A percentile compares a stretch with the other conserved stretches of the same genome.
Evolutionary conservation across 1,139 yeast genomes (phyloP).

Genomic region (Candida glucosophila): DNA sequence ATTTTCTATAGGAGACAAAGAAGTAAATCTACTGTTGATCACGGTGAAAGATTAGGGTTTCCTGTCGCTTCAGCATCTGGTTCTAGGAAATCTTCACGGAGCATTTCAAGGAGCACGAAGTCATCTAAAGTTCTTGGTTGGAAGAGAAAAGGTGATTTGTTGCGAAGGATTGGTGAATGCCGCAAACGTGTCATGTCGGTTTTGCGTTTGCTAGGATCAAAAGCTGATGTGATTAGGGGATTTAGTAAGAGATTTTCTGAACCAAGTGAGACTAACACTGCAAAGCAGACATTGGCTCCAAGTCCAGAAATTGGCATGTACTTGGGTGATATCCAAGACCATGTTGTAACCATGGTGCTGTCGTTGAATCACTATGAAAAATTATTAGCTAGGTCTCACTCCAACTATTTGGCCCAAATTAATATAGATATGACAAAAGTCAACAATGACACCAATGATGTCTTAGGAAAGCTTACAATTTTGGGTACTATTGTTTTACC

Average conservation of each 20-base stretch:
- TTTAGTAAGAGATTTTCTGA: slow-evolving; percentile 88
- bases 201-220: slow-evolving; percentile 73
- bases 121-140: slow-evolving; percentile 61
- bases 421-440: slow-evolving; percentile 96
- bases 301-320: slow-evolving; percentile 66
- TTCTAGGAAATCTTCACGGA: slow-evolving; percentile 12
- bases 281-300: slow-evolving; percentile 31
- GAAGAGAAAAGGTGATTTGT: slow-evolving; percentile 91
- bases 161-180: slow-evolving; percentile 89
- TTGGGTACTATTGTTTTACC: slow-evolving; percentile 94
- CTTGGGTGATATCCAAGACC: slow-evolving; percentile 80
- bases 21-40: slow-evolving; percentile 33
- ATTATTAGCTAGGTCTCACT: slow-evolving; percentile 83
- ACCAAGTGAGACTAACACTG: slow-evolving; percentile 41
- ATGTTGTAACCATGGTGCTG: slow-evolving; percentile 91
- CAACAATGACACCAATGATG: slow-evolving; percentile 96
- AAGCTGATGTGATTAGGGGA: slow-evolving; percentile 94
- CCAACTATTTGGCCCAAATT: slow-evolving; percentile 91
- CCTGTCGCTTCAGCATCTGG: slow-evolving; percentile 2
- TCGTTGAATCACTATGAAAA: slow-evolving; percentile 91
- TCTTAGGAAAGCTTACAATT: slow-evolving; percentile 84
- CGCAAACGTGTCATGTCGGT: slow-evolving; percentile 91
- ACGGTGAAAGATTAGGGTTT: slow-evolving; percentile 9
- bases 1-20: slow-evolving; percentile 31
- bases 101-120: slow-evolving; percentile 23